These are phyloP conservation scores for Populus hybrid DNA, from an alignment of 441 rosid genomes.

Conservation along the genomic window DNA sequence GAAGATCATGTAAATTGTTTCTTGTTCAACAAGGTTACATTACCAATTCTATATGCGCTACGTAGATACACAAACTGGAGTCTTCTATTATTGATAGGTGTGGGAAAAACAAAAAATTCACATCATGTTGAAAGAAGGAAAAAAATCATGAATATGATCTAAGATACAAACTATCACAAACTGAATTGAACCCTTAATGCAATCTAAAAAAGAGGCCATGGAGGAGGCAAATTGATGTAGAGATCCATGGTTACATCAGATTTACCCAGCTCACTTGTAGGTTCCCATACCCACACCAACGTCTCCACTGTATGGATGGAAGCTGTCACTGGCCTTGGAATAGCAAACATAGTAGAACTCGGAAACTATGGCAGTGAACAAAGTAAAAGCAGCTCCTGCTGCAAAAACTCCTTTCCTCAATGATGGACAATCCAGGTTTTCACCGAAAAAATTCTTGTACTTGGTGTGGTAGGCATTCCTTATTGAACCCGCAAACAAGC, in stretches of 20 bases:
- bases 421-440: constrained; percentile 43
- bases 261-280: constrained; percentile 39
- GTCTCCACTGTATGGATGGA: constrained; percentile 43
- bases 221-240: constrained; percentile 17
- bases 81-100: constrained; percentile 22
- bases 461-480: constrained; percentile 84
- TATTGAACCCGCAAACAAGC: constrained; percentile 85
- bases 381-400: constrained; percentile 75
- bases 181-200: constrained; percentile 14
- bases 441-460: constrained; percentile 47
- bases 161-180: constrained; percentile 12
- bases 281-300: constrained; percentile 71
- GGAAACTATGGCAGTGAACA: constrained; percentile 67
- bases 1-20: neutral
- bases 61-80: constrained; percentile 8
- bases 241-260: neutral
- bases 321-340: constrained; percentile 50
- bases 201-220: constrained; percentile 6
- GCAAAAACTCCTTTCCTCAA: constrained; percentile 81
- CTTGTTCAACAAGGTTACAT: constrained; percentile 12
- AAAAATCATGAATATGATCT: constrained; percentile 5
- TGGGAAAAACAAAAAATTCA: constrained; percentile 16
- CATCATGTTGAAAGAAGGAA: neutral
- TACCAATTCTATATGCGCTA: neutral
- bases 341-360: constrained; percentile 63